Base-by-base conservation (phyloP, 2,329 filamentous ascomycete species). In the Fusarium stilboides region DNA sequence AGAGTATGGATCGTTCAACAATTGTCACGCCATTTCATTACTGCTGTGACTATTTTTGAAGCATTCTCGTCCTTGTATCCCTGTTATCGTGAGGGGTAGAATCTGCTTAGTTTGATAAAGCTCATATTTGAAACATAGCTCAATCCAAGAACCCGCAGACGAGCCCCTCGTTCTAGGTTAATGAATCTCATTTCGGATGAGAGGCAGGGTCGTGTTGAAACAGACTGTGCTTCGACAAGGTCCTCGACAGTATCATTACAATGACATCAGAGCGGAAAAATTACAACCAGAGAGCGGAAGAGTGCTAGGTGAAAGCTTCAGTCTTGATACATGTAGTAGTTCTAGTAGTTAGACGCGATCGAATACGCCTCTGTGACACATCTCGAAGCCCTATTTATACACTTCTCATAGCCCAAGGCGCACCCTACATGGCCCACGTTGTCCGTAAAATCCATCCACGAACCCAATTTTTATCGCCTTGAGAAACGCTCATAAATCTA, bases 401-500 rank as follows among this genome's bases (percentile, higher is more conserved):
- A 40, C 22, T 46, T 53, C 45, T 36, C 51, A 10, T 45, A 50
- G 59, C 50, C 43, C 64, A 60, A 65, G 39, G 33, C 55, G 33
- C 55, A 65, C 65, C 49, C 34, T 65, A 72, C 52, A 70, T 57
- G 44, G 50, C 39, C 45, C 40, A 54, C 57, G 33, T 47, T 56
- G 34, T 45, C 49, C 57, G 24, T 50, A 60, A 49, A 53, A 51
- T 44, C 56, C 52, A 54, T 52, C 51, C 39, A 40, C 34, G 34
- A 44, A 37, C 31, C 53, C 33, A 37, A 22, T 50, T 62, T 56
- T 62, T 62, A 39, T 55, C 57, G 8, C 46, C 24, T 19, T 42
- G 45, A 57, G 24, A 50, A 57, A 49, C 46, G 20, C 58, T 55
- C 46, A 33, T 57, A 53, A 55, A 45, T 70, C 60, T 73, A 70